Conservation (phyloP, 164 flowering plant species). For the Stephania japonica region DNA sequence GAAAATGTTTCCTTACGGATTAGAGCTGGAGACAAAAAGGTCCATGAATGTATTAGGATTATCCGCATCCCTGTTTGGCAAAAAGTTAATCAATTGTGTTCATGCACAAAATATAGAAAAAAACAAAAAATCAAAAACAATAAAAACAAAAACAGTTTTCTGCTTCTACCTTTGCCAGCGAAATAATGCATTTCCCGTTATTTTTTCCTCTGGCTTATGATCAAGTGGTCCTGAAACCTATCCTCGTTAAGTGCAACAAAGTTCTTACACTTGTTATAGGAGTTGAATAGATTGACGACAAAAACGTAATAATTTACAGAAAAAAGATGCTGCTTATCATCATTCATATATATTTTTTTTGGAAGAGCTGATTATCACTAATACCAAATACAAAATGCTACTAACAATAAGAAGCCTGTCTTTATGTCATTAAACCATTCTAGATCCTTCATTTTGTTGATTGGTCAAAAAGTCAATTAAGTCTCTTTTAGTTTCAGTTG, state of each 20-base stretch:
- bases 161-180: conserved; percentile 83
- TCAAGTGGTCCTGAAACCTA: conserved; percentile 78
- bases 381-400: no score
- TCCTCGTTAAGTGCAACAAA: conserved; percentile 33
- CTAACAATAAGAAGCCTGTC: no score
- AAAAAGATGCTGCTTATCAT: not conserved
- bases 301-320: not conserved
- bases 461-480: no score
- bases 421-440: no score
- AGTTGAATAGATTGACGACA: not conserved
- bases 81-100: not conserved
- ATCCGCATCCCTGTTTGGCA: conserved; percentile 54
- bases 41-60: conserved; percentile 93
- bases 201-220: conserved; percentile 47
- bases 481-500: no score
- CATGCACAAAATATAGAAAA: no score
- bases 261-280: not conserved
- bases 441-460: no score
- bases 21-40: conserved; percentile 69
- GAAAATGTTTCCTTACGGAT: conserved; percentile 54
- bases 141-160: not conserved
- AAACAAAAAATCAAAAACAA: not conserved
- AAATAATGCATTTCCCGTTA: conserved; percentile 70
- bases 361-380: no score
- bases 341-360: not conserved